Evolutionary conservation across 148 eudicot genomes (phyloP).

Genomic region (Rhododendron molle): DNA sequence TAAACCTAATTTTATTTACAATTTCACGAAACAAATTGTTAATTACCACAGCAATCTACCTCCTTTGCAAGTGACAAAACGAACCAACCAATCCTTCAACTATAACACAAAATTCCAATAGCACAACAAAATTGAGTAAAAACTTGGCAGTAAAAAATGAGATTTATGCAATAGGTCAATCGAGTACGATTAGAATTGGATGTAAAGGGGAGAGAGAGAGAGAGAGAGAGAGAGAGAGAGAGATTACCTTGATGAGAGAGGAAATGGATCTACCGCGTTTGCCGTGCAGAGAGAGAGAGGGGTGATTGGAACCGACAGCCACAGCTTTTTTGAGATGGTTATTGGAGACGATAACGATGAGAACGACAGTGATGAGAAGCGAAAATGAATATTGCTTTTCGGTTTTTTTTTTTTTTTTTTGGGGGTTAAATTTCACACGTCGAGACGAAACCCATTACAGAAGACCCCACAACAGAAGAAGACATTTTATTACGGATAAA

Average conservation of each 20-base stretch:
- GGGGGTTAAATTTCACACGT: background rate
- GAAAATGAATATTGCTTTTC: background rate
- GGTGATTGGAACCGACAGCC: background rate
- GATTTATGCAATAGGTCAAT: background rate
- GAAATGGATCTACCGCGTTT: background rate
- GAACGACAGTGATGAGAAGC: background rate
- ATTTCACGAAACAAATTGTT: background rate
- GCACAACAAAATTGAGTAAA: background rate
- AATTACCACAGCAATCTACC: background rate
- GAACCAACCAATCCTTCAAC: background rate
- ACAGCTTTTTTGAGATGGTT: background rate
- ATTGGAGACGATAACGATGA: background rate
- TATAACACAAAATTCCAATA: background rate
- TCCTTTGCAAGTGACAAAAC: background rate
- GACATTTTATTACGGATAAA: too few relatives aligned
- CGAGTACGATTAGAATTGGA: background rate
- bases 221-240: background rate
- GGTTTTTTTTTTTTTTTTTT: background rate
- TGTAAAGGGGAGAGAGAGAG: background rate
- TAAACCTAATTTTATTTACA: conserved; percentile 1
- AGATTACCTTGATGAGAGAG: background rate
- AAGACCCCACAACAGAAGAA: too few relatives aligned
- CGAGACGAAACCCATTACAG: background rate
- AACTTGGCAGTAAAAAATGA: background rate
- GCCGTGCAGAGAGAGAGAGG: background rate